phyloP scores from a whole-genome alignment of 2,329 filamentous ascomycete species.

The Colletotrichum neosansevieriae region DNA sequence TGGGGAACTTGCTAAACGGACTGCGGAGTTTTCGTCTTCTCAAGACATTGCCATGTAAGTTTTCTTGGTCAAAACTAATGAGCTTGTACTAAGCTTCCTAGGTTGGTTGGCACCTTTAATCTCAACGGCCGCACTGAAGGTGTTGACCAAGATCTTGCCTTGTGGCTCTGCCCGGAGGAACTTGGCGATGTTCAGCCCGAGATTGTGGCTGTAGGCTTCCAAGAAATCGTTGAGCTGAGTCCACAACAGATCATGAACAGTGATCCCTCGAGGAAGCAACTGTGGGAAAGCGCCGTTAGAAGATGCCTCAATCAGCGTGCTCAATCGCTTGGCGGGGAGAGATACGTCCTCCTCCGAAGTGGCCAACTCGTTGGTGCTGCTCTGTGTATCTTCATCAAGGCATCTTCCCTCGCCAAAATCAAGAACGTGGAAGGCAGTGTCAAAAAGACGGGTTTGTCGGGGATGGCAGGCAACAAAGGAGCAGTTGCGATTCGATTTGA shows the following conservation, averaged over 20 bases:
- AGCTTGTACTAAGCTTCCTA: slow-evolving; percentile 45
- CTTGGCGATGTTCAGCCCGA: slow-evolving; percentile 77
- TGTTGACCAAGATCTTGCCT: slow-evolving; percentile 80
- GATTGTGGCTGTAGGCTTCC: slow-evolving; percentile 91
- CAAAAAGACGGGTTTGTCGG: slow-evolving; percentile 94
- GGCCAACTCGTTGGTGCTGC: slow-evolving; percentile 96
- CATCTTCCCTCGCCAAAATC: slow-evolving; percentile 80
- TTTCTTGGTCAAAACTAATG: background rate
- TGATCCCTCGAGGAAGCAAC: slow-evolving; percentile 84
- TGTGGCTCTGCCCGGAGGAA: slow-evolving; percentile 82
- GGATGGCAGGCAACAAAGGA: slow-evolving; percentile 98
- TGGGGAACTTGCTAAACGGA: slow-evolving; percentile 76
- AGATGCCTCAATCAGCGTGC: slow-evolving; percentile 81
- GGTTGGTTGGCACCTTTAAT: slow-evolving; percentile 88
- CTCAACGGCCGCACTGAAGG: slow-evolving; percentile 89
- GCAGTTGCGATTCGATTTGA: slow-evolving; percentile 97
- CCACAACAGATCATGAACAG: slow-evolving; percentile 99
- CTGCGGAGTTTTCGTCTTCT: slow-evolving; percentile 79
- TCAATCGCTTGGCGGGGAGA: slow-evolving; percentile 72
- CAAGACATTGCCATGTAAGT: slow-evolving; percentile 80
- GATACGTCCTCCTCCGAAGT: slow-evolving; percentile 89
- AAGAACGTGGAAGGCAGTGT: slow-evolving; percentile 97
- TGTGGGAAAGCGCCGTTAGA: slow-evolving; percentile 88
- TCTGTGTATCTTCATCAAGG: slow-evolving; percentile 89
- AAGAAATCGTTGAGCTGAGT: slow-evolving; percentile 97